Base-by-base conservation (phyloP, 208 protist species). In the Strigomonas galati region DNA sequence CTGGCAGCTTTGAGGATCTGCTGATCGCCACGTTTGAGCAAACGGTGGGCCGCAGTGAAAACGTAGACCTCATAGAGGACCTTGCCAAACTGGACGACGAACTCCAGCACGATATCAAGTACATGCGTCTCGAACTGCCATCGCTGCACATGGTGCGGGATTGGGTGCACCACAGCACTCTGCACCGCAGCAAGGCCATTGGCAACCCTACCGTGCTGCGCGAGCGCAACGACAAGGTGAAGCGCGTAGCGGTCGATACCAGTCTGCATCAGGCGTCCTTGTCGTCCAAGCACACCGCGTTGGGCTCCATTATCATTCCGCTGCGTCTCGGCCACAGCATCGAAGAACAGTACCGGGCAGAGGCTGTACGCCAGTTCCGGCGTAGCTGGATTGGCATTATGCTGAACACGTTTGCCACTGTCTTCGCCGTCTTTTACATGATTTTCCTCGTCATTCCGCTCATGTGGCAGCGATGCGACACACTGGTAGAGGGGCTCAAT, bases 351-450 rank as follows among this genome's bases (percentile, higher is more conserved):
- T 64, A 64, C 46, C 70, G 70, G 10, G 44, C 53, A 17, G 26
- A 65, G 31, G 63, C 70, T 1, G 63, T 74, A n/a, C 26, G 44
- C 23, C 58, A 74, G 63, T 67, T 59, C 51, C 70, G 70, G 35
- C 55, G 49, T n/a, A 69, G 56, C 49, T 57, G 40, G 60, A 27
- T 62, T 17, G 63, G 65, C 23, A 44, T 76, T 1, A 6, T 58
- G 3, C 31, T 71, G 28, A 76, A 57, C 51, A 58, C 57, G 28
- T 63, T 71, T 21, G 59, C 61, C 4, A 24, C 55, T 10, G 53
- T 71, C 10, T 30, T 69, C 0, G 26, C 71, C n/a, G 51, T 67
- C 26, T 43, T 76, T 43, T 56, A 69, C 49, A 7, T 74, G 9
- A 46, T 63, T 6, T 62, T 69, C 31, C 17, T 74, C 2, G 0